phyloP scores from a whole-genome alignment of 495 filamentous ascomycete species.

The Xylaria curta region DNA sequence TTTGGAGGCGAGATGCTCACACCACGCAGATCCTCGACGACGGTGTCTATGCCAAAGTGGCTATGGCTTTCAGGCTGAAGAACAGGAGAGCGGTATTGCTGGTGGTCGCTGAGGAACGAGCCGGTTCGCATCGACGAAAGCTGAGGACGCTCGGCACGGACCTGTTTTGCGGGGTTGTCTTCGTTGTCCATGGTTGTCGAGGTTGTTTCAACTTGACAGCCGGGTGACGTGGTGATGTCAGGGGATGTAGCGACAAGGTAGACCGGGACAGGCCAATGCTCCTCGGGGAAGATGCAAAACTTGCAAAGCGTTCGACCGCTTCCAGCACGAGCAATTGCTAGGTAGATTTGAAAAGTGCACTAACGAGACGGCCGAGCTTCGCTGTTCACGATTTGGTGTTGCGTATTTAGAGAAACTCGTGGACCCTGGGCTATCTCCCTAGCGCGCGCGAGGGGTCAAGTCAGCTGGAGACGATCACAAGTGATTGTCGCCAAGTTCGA shows the following conservation, averaged over 20 bases:
- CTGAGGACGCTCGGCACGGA: constrained; percentile 47
- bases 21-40: constrained; percentile 55
- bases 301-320: background rate
- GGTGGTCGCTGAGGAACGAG: constrained; percentile 74
- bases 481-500: background rate
- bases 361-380: background rate
- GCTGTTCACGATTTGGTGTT: background rate
- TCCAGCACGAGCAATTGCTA: background rate
- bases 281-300: constrained; percentile 1
- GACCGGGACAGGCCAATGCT: background rate
- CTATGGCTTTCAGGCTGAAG: constrained; percentile 52
- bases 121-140: constrained; percentile 64
- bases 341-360: background rate
- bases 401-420: background rate
- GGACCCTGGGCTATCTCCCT: background rate
- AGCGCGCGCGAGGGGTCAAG: background rate
- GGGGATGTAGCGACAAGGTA: background rate
- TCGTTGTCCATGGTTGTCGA: constrained; percentile 45
- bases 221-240: background rate
- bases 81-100: constrained; percentile 73
- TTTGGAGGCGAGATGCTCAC: constrained; percentile 43
- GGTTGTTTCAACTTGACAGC: background rate
- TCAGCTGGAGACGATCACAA: background rate
- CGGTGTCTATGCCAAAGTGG: constrained; percentile 60
- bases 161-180: constrained; percentile 39